phyloP scores from a whole-genome alignment of 345 rosid species.

The Gossypium longicalyx region DNA sequence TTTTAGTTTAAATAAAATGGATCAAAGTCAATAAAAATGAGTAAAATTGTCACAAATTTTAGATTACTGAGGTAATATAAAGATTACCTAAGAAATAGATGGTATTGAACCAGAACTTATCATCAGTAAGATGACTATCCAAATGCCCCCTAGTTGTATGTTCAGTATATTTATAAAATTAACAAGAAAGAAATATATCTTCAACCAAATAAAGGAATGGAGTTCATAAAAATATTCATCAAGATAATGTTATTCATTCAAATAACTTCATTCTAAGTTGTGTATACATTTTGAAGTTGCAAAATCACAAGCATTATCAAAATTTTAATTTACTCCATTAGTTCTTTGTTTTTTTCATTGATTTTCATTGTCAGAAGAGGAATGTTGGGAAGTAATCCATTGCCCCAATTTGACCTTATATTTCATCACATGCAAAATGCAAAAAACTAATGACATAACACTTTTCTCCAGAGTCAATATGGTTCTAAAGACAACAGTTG shows the following conservation, averaged over 20 bases:
- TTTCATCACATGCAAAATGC: neutral
- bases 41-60: too few relatives aligned
- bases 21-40: too few relatives aligned
- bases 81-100: too few relatives aligned
- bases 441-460: slow-evolving; percentile 1
- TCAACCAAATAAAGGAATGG: neutral
- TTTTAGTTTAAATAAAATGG: too few relatives aligned
- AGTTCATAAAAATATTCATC: slow-evolving; percentile 3
- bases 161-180: neutral
- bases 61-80: too few relatives aligned
- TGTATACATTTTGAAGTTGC: neutral
- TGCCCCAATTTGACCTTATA: neutral
- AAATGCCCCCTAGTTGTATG: neutral
- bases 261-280: neutral
- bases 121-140: too few relatives aligned
- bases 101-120: too few relatives aligned
- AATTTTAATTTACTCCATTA: neutral
- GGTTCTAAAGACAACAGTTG: neutral
- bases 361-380: neutral
- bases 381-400: neutral
- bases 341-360: neutral
- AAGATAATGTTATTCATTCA: neutral
- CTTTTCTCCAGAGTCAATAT: neutral
- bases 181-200: neutral
- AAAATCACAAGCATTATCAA: slow-evolving; percentile 1